phyloP scores from a whole-genome alignment of 371 early-diverging fungal species.

The Apophysomyces sp. region DNA sequence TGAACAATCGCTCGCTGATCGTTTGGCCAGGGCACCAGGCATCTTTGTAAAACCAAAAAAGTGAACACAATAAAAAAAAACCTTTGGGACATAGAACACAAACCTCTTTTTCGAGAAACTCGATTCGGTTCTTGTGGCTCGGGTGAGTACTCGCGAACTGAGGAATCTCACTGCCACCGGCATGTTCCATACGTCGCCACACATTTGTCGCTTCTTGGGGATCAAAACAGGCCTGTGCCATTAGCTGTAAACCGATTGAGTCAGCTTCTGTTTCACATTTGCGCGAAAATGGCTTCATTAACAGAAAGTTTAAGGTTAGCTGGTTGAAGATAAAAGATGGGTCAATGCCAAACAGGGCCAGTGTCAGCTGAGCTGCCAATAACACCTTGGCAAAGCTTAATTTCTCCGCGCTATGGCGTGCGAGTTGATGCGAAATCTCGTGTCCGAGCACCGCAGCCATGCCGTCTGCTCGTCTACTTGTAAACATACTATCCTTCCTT shows the following conservation, averaged over 20 bases:
- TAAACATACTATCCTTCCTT: neutral
- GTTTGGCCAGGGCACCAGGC: conserved; percentile 34
- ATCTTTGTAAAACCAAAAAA: conserved; percentile 18
- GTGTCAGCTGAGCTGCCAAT: conserved; percentile 46
- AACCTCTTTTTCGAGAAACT: conserved; percentile 59
- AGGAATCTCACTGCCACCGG: conserved; percentile 26
- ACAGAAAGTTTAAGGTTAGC: conserved; percentile 53
- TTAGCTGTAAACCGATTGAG: conserved; percentile 80
- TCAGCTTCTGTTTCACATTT: conserved; percentile 94
- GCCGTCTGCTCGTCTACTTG: conserved; percentile 50
- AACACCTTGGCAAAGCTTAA: conserved; percentile 73
- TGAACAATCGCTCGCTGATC: conserved; percentile 36
- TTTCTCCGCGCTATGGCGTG: conserved; percentile 81
- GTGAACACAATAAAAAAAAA: neutral
- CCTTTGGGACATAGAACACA: neutral
- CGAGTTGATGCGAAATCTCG: conserved; percentile 86
- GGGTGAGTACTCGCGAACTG: conserved; percentile 92
- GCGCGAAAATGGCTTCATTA: conserved; percentile 83
- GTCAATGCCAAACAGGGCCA: conserved; percentile 45
- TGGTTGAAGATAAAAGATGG: conserved; percentile 52
- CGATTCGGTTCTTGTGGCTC: conserved; percentile 68
- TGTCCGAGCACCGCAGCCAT: conserved; percentile 92
- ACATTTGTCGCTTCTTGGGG: conserved; percentile 73
- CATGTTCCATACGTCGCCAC: conserved; percentile 59
- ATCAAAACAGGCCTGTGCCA: conserved; percentile 93